Percentiles rank a stretch among this genome's conserved stretches.
phyloP scores from a whole-genome alignment of 345 rosid genomes.

The Salix brachista region DNA sequence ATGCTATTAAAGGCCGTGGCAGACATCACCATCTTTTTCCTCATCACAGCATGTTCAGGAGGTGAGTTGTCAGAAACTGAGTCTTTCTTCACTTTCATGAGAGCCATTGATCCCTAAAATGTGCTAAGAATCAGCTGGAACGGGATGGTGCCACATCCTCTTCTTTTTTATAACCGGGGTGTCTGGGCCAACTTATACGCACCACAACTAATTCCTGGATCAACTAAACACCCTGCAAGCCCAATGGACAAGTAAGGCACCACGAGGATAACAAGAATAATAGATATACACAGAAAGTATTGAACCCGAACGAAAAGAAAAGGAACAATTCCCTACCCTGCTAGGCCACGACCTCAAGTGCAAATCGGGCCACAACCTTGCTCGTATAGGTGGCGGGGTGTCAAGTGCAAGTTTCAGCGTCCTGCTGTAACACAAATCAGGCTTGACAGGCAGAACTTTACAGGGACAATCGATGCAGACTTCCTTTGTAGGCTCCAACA shows the following conservation, averaged over 20 bases:
- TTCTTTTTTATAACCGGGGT: no score
- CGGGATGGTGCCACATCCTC: not conserved
- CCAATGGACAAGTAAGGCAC: no score
- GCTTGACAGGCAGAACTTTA: constrained; percentile 36
- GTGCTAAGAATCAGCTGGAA: constrained; percentile 9
- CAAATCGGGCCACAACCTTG: constrained; percentile 13
- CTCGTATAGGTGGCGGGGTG: constrained; percentile 15
- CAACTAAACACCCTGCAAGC: rapidly evolving
- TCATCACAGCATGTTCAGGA: constrained; percentile 19
- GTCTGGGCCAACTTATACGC: no score
- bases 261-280: no score
- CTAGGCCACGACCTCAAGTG: no score
- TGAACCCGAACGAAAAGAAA: no score
- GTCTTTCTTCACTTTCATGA: constrained; percentile 28
- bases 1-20: constrained; percentile 3
- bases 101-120: constrained; percentile 37
- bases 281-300: no score
- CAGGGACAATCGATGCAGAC: constrained; percentile 37
- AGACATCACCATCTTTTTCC: constrained; percentile 6
- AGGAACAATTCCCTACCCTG: no score
- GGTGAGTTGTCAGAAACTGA: constrained; percentile 31
- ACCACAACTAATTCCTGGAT: no score
- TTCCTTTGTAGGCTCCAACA: constrained; percentile 35
- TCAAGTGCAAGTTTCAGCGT: constrained; percentile 26
- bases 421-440: constrained; percentile 31